Evolutionary conservation across 2,329 filamentous ascomycete genomes (phyloP).

Genomic region (Calonectria crousiana): DNA sequence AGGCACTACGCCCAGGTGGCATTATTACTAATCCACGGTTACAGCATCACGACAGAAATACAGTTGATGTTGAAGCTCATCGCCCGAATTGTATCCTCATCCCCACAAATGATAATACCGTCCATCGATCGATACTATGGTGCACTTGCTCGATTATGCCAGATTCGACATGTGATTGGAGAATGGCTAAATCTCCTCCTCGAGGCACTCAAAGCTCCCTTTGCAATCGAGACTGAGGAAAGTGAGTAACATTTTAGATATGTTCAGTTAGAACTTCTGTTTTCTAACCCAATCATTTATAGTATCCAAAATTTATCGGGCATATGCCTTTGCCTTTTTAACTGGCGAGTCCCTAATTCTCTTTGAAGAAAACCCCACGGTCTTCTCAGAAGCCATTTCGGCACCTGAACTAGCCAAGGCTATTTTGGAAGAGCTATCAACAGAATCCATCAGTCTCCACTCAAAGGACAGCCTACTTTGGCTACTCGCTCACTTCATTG

Average conservation of each 20-base stretch:
- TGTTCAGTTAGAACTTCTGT: not conserved
- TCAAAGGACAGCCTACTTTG: slow-evolving; percentile 66
- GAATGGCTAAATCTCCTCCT: slow-evolving; percentile 41
- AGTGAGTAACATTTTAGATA: slow-evolving; percentile 30
- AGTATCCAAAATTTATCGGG: slow-evolving; percentile 33
- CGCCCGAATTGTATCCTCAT: slow-evolving; percentile 42
- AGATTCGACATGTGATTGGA: slow-evolving; percentile 33
- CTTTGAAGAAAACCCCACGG: slow-evolving; percentile 55
- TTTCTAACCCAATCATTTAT: slow-evolving; percentile 22
- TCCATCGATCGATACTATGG: slow-evolving; percentile 54
- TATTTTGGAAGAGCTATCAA: slow-evolving; percentile 53
- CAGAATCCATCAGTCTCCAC: slow-evolving; percentile 36
- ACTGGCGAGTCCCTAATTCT: slow-evolving; percentile 49
- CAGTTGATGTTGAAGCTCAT: slow-evolving; percentile 52
- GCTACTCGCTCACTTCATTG: slow-evolving; percentile 76
- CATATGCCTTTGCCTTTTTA: slow-evolving; percentile 43
- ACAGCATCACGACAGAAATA: slow-evolving; percentile 38
- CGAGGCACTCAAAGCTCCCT: slow-evolving; percentile 46
- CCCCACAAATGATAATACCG: slow-evolving; percentile 38
- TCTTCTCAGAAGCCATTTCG: slow-evolving; percentile 54
- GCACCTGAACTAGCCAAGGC: slow-evolving; percentile 55
- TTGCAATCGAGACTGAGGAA: slow-evolving; percentile 33
- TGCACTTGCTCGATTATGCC: slow-evolving; percentile 53
- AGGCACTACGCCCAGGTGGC: not conserved
- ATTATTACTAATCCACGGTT: slow-evolving; percentile 28